Percentiles rank a stretch among this genome's conserved stretches.
Evolutionary conservation across 768 basidiomycete genomes (phyloP).

Genomic region (Lactarius pseudohatsudake): DNA sequence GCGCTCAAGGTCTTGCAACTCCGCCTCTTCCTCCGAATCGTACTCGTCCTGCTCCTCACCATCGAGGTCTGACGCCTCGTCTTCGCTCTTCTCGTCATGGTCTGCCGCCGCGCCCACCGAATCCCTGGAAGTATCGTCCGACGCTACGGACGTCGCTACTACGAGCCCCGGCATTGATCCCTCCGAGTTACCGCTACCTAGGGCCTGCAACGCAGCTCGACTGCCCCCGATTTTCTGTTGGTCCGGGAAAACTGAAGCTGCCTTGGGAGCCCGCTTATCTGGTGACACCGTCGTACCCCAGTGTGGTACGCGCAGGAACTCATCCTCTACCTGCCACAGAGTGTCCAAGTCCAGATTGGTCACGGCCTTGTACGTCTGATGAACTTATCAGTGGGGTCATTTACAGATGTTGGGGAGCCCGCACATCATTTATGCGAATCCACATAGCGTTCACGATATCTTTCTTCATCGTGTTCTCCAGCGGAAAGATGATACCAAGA

Average conservation of each 20-base stretch:
- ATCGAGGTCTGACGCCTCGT: conserved; percentile 40
- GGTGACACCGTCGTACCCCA: conserved; percentile 35
- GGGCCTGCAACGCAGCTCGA: conserved; percentile 46
- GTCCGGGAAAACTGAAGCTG: not conserved
- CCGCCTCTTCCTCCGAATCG: conserved; percentile 69
- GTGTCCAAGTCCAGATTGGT: conserved; percentile 17
- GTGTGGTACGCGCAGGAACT: conserved; percentile 21
- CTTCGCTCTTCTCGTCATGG: conserved; percentile 39
- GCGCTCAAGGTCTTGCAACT: conserved; percentile 55
- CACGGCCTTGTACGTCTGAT: conserved; percentile 19
- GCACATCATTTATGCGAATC: conserved; percentile 59
- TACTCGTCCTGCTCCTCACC: conserved; percentile 46
- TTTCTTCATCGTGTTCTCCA: conserved; percentile 53
- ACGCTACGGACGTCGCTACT: conserved; percentile 43
- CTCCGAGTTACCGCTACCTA: conserved; percentile 46
- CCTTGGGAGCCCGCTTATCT: conserved; percentile 33
- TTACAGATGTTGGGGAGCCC: conserved; percentile 26
- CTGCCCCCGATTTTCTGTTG: not conserved
- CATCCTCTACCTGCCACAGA: conserved; percentile 25
- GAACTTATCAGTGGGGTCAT: conserved; percentile 15
- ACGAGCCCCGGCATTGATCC: conserved; percentile 67
- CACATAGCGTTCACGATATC: conserved; percentile 60
- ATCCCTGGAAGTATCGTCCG: conserved; percentile 54
- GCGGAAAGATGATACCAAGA: conserved; percentile 57
- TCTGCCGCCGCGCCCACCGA: conserved; percentile 37